Evolutionary conservation across 495 filamentous ascomycete genomes (phyloP), one percentile per base, ranked within the genome.

Genomic region (Massariosphaeria phaeospora): DNA sequence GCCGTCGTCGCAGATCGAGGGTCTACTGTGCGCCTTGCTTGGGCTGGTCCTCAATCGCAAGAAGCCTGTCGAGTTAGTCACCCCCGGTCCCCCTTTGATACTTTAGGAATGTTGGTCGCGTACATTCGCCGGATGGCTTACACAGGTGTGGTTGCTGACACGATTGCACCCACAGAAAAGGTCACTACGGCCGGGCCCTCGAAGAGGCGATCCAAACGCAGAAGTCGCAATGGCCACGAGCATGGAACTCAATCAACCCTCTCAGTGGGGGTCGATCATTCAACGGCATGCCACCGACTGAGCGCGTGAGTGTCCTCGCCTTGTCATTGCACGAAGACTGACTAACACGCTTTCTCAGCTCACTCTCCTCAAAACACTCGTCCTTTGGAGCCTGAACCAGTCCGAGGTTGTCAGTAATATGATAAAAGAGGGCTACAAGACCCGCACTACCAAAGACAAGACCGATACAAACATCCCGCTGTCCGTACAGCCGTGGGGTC

Each of bases 11-110:
- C 83, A 86, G 61, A 84, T 91, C 27, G 91, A 96, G 72, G 77
- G 82, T 62, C 79, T 98, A 38, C 74, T 98, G 27, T 97, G 94
- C 76, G 88, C 89, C 62, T 73, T 98, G 38, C 70, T 98, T 18
- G 81, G 88, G 25, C 74, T 97, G 66, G 79, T 96, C 47, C 76
- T 97, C 58, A 98, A 98, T 66, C 82, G 93, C 64, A 97, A 97
- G 77, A 96, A 98, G 66, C 86, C 93, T 74, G 86, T 97, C 64
- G 95, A 97, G 93, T 98, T 81, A 72, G 89, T 76, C 63, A 63
- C 63, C 66, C 71, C 34, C 10, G 10, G 42, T 55, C 13, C 21
- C 17, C 0, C 5, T 8, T 15, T 24, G 12, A 1, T 25, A 31
- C 40, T 15, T 7, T 20, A 7, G 29, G 15, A n/a, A 9, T 34